Evolutionary conservation across 2,329 filamentous ascomycete genomes (phyloP), one percentile per base, ranked within the genome.

Genomic region (Xylaria sp.): DNA sequence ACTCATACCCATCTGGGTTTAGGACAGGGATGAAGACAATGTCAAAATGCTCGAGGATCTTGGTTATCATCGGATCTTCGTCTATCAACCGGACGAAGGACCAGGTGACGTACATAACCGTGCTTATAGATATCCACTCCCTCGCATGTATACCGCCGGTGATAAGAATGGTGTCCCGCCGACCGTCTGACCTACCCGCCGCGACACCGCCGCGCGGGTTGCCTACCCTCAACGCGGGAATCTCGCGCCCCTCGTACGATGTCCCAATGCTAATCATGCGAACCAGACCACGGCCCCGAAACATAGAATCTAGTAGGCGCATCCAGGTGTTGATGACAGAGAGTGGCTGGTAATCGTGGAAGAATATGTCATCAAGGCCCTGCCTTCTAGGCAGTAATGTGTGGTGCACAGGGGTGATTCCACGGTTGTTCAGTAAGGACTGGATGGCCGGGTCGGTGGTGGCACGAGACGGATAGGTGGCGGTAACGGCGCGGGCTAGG

Each of bases 91-190:
- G 92, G 65, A 96, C 90, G 44, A 97, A 80, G 16, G 85, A 90
- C 83, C 94, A 96, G 8, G 93, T 91, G 24, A 96, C 77, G 66
- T 96, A 97, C 65, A 89, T 95, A 48, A 95, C 91, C 0, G 92
- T 96, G 66, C 88, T 94, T 1, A 89, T 92, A 43, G 91, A 91
- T 61, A 99, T 96, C 94, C 94, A 99, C 77, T 99, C 94, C 37
- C 94, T 85, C 2, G 92, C 93, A 71, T 97, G 94, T n/a, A 90
- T 80, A 44, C 93, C 93, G 49, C 91, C 94, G 3, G 87, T 87
- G 18, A 99, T 78, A 46, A 96, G 77, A 52, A 96, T 85, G 0
- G 90, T 93, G 70, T 91, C 91, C 45, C 90, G 84, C 4, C 77
- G 79, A 11, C 68, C 66, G 3, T 71, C 67, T 2, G 74, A 65